Evolutionary conservation across 306 rosid species (phyloP).

Genomic region (Purshia tridentata): DNA sequence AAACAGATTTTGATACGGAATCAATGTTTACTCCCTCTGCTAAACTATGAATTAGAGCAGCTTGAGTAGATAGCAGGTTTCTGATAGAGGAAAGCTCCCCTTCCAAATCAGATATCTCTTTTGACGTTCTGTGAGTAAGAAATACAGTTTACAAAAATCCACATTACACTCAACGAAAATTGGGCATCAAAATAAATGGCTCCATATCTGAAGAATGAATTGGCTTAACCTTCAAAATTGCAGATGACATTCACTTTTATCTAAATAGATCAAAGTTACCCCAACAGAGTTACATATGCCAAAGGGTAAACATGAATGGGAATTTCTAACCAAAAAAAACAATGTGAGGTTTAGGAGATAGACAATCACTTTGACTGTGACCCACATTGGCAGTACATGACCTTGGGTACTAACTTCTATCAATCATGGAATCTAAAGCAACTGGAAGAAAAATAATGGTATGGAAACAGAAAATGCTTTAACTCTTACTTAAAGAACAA

Average conservation of each 20-base stretch:
- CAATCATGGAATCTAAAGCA: background rate
- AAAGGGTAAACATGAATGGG: background rate
- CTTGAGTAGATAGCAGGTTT: slow-evolving; percentile 94
- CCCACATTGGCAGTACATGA: background rate
- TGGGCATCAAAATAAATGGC: background rate
- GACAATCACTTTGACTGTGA: background rate
- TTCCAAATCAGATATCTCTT: slow-evolving; percentile 94
- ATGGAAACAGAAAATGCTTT: background rate
- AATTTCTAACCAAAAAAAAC: background rate
- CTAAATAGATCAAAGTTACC: background rate
- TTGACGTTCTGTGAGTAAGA: slow-evolving; percentile 76
- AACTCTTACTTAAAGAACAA: background rate
- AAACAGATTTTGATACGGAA: slow-evolving; percentile 47
- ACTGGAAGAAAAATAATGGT: background rate
- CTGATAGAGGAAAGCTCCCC: slow-evolving; percentile 96
- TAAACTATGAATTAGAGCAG: slow-evolving; percentile 89
- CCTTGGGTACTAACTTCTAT: background rate
- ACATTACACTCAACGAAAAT: background rate
- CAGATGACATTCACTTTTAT: background rate
- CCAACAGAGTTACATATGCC: background rate
- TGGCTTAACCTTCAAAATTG: background rate
- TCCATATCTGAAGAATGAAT: background rate
- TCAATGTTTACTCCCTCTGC: slow-evolving; percentile 87
- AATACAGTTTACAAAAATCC: slow-evolving; percentile 30
- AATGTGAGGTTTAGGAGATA: background rate